These are phyloP conservation scores for Adiantum capillusveneris DNA, from an alignment of 75 land plant genomes.

Conservation along the genomic window DNA sequence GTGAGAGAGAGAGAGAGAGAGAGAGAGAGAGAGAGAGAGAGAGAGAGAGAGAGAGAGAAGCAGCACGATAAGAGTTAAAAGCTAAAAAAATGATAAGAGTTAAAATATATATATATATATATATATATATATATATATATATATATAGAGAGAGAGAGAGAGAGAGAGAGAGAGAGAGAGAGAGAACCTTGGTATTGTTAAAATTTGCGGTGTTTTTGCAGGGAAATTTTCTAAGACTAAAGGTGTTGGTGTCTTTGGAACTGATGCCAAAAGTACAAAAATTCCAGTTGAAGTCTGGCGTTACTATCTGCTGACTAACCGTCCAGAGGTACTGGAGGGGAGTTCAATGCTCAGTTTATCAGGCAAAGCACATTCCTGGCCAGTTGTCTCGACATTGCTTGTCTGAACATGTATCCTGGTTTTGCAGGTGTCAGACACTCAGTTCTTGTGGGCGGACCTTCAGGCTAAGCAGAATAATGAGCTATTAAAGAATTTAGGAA, in stretches of 20 bases:
- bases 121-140: neutral
- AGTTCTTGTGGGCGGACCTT: constrained; percentile 87
- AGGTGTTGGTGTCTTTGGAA: constrained; percentile 95
- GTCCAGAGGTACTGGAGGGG: constrained; percentile 70
- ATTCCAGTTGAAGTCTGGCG: constrained; percentile 94
- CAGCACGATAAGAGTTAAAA: neutral
- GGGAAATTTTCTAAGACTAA: constrained; percentile 97
- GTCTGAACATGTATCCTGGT: neutral
- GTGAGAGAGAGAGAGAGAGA: no score
- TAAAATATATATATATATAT: neutral
- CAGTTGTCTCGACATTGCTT: neutral
- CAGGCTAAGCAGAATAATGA: constrained; percentile 91
- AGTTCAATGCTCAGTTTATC: neutral
- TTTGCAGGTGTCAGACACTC: constrained; percentile 77
- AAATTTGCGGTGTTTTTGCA: constrained; percentile 14
- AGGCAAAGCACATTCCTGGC: no score
- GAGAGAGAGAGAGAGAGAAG: no score
- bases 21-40: no score
- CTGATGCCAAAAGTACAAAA: constrained; percentile 83
- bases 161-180: no score
- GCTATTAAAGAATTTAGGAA: constrained; percentile 80
- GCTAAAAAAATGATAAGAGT: no score
- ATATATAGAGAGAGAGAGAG: no score
- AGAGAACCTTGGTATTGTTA: neutral
- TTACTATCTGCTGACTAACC: constrained; percentile 85